Evolutionary conservation across 2,329 filamentous ascomycete genomes (phyloP).

Genomic region (Sclerotinia sclerotiorum): DNA sequence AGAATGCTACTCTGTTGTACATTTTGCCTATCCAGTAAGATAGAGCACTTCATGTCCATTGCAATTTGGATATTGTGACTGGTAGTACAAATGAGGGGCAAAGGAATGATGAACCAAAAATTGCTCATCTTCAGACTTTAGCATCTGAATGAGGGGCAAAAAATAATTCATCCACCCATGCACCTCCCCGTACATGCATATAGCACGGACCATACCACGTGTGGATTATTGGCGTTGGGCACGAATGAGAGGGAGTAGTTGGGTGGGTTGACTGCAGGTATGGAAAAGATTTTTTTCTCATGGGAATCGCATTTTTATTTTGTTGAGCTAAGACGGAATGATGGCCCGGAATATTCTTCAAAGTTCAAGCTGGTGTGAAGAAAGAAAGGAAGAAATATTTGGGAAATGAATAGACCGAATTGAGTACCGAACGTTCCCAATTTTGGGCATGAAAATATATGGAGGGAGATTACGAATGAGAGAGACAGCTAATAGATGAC

Average conservation of each 20-base stretch:
- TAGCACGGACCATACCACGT: constrained; percentile 7
- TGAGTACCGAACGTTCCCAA: constrained; percentile 14
- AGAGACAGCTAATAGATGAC: background rate
- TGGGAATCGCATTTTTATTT: background rate
- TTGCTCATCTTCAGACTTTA: background rate
- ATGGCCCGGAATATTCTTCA: background rate
- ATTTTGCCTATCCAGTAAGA: background rate
- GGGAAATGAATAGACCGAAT: background rate
- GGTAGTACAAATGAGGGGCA: constrained; percentile 3
- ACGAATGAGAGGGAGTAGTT: background rate
- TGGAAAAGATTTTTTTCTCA: background rate
- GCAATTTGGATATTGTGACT: background rate
- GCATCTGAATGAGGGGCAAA: background rate
- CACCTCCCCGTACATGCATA: constrained; percentile 4
- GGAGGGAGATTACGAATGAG: background rate
- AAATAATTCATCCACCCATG: constrained; percentile 3
- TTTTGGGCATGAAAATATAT: constrained; percentile 17
- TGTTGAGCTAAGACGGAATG: background rate
- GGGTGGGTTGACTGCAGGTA: constrained; percentile 2
- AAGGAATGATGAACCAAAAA: background rate
- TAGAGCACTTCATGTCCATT: background rate
- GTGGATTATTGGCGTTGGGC: constrained; percentile 10
- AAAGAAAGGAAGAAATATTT: background rate
- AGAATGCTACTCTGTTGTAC: background rate
- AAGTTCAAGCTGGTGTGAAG: background rate